These are phyloP conservation scores for Cyberlindnera veronae DNA, from an alignment of 805 yeast genomes.

Conservation along the genomic window DNA sequence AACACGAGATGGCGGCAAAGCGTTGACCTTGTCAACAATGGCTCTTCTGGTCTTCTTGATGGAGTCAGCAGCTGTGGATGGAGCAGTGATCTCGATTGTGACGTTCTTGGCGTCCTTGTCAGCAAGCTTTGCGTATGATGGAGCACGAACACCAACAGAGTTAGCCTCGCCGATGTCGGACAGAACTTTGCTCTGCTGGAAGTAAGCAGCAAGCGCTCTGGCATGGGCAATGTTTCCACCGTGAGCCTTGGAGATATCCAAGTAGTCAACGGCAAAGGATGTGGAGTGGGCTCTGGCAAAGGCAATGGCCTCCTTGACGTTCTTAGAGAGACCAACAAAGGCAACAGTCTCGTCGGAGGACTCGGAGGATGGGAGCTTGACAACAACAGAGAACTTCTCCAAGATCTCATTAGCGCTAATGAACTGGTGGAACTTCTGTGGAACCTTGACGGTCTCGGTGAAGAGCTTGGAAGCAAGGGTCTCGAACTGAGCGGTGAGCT, in stretches of 20 bases:
- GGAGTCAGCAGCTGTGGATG: conserved; percentile 42
- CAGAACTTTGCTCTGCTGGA: conserved; percentile 50
- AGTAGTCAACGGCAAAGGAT: conserved; percentile 55
- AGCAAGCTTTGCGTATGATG: conserved; percentile 44
- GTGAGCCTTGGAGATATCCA: conserved; percentile 89
- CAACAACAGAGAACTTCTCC: conserved; percentile 52
- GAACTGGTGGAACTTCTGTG: conserved; percentile 65
- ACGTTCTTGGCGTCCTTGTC: conserved; percentile 41
- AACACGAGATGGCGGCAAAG: conserved; percentile 64
- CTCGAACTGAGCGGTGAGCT: conserved; percentile 44
- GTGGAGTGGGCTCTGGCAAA: conserved; percentile 59
- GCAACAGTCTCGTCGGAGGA: conserved; percentile 49
- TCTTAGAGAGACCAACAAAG: conserved; percentile 60
- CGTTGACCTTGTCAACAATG: conserved; percentile 70
- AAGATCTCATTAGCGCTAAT: conserved; percentile 54
- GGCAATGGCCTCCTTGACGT: conserved; percentile 58
- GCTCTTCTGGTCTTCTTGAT: conserved; percentile 65
- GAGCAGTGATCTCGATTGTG: conserved; percentile 58
- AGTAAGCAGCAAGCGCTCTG: conserved; percentile 63
- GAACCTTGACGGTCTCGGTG: conserved; percentile 54
- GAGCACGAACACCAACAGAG: conserved; percentile 45
- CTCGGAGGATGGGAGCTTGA: conserved; percentile 45
- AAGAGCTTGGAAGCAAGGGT: conserved; percentile 42
- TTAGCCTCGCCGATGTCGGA: conserved; percentile 37
- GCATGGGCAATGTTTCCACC: conserved; percentile 78